Base-by-base conservation (phyloP, 768 basidiomycete species). In the Leucogyrophana mollusca region DNA sequence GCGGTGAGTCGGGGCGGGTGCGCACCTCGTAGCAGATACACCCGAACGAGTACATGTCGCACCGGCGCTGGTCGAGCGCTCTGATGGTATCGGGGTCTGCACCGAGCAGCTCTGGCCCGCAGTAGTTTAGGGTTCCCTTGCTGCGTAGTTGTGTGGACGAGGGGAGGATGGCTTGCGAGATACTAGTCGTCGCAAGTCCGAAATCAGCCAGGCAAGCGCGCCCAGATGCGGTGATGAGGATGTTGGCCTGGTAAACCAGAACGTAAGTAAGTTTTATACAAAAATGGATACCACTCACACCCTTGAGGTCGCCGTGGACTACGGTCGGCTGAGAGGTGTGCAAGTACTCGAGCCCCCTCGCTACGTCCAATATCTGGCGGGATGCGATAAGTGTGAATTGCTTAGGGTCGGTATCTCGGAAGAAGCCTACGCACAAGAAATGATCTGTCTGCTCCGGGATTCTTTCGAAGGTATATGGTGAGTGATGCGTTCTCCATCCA, bases 201-300 rank as follows among this genome's bases (percentile, higher is more conserved):
- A 79, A 79, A 53, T 79, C 77, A 21, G 77, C 71, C 4, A 79
- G 61, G 44, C 74, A 76, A 9, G 77, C 78, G 20, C 62, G 59
- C 11, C 66, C 66, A 10, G 61, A 50, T 4, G 53, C 59, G 4
- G 71, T 72, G 14, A 79, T 65, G 17, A 79, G 66, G 37, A 80
- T 73, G 46, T 79, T 79, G 11, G 66, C 69, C 76, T 76, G 46
- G 0, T 30, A 9, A 56, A 57, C 56, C 17, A 61, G 30, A 37
- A 35, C 14, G 18, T 34, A 5, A 27, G 32, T 10, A 35, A 7
- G 8, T 18, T 16, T 34, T 21, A 32, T 4, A 27, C 14, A 22
- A 5, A 25, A 27, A 33, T 25, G 14, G 4, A 11, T 23, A 54
- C 53, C 22, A 42, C 57, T 27, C 36, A 64, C 62, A 14, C 65